Conservation (phyloP, 2,329 filamentous ascomycete genomes). For the Fusarium chlamydosporum region DNA sequence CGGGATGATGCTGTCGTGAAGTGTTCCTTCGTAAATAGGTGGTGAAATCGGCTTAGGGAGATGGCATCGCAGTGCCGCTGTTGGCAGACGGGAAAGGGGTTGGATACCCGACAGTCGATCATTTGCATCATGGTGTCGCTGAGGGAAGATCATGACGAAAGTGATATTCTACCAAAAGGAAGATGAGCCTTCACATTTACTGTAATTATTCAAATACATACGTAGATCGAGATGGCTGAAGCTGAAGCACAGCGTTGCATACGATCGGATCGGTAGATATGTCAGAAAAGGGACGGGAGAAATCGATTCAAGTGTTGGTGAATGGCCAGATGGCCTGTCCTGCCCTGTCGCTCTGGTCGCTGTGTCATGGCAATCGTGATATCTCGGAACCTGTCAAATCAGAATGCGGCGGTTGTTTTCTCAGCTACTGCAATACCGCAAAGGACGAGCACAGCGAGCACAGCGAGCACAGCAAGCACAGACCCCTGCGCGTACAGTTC, state of each 20-base stretch:
- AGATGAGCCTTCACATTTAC: constrained; percentile 9
- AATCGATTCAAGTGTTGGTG: constrained; percentile 11
- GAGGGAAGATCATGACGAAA: constrained; percentile 38
- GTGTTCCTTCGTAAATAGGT: constrained; percentile 9
- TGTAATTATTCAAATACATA: neutral
- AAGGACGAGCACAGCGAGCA: constrained; percentile 10
- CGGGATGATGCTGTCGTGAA: constrained; percentile 41
- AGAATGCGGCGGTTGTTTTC: constrained; percentile 12
- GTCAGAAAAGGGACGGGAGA: constrained; percentile 7
- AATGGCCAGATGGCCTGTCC: constrained; percentile 1
- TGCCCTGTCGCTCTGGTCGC: constrained; percentile 13
- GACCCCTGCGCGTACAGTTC: constrained; percentile 11
- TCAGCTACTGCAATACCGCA: constrained; percentile 7
- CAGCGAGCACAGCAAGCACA: constrained; percentile 15
- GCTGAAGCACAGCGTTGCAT: constrained; percentile 7
- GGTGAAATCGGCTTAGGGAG: constrained; percentile 8
- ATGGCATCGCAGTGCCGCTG: constrained; percentile 5
- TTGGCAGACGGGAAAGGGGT: constrained; percentile 8
- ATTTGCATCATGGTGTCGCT: constrained; percentile 17
- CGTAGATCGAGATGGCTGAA: constrained; percentile 29
- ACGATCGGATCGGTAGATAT: constrained; percentile 38
- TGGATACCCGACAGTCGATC: constrained; percentile 14
- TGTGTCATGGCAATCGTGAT: constrained; percentile 18
- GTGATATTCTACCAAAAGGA: constrained; percentile 13
- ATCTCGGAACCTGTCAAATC: constrained; percentile 33